A percentile compares a stretch with the other conserved stretches of the same genome.
phyloP scores from a whole-genome alignment of 2,329 filamentous ascomycete genomes.

The Fonsecaea multimorphosa region DNA sequence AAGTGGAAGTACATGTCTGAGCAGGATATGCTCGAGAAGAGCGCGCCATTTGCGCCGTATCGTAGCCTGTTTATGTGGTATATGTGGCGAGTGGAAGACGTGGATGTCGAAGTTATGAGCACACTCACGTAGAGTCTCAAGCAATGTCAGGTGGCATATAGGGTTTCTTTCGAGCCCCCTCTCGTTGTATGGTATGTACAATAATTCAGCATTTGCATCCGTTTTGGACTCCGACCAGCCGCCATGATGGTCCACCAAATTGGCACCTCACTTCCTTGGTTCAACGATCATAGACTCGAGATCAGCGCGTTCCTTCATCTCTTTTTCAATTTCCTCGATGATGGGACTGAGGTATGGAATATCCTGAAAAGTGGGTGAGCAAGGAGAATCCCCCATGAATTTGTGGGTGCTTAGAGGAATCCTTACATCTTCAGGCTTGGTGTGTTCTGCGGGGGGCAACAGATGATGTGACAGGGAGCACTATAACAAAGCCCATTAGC shows the following conservation, averaged over 20 bases:
- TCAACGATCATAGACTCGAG: conserved; percentile 68
- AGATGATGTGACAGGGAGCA: conserved; percentile 70
- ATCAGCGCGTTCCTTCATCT: conserved; percentile 70
- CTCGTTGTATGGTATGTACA: conserved; percentile 27
- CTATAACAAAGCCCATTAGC: conserved; percentile 48
- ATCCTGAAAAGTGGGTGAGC: conserved; percentile 59
- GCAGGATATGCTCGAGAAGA: conserved; percentile 84
- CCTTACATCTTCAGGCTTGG: conserved; percentile 69
- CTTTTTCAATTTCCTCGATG: conserved; percentile 71
- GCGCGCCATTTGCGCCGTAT: conserved; percentile 82
- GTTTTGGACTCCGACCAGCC: background rate
- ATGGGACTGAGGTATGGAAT: conserved; percentile 69
- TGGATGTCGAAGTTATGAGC: conserved; percentile 57
- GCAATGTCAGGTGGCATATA: background rate
- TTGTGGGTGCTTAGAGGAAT: background rate
- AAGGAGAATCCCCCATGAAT: conserved; percentile 22
- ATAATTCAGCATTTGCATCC: conserved; percentile 19
- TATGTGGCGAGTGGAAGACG: conserved; percentile 88
- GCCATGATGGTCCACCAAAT: background rate
- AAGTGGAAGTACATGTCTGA: conserved; percentile 99
- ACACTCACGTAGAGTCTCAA: conserved; percentile 13
- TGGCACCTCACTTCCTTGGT: conserved; percentile 21
- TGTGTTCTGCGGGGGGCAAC: conserved; percentile 69
- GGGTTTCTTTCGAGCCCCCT: background rate
- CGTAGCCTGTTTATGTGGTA: conserved; percentile 98